These are phyloP conservation scores for Platismatia glauca DNA, from an alignment of 495 filamentous ascomycete species.

Conservation along the genomic window DNA sequence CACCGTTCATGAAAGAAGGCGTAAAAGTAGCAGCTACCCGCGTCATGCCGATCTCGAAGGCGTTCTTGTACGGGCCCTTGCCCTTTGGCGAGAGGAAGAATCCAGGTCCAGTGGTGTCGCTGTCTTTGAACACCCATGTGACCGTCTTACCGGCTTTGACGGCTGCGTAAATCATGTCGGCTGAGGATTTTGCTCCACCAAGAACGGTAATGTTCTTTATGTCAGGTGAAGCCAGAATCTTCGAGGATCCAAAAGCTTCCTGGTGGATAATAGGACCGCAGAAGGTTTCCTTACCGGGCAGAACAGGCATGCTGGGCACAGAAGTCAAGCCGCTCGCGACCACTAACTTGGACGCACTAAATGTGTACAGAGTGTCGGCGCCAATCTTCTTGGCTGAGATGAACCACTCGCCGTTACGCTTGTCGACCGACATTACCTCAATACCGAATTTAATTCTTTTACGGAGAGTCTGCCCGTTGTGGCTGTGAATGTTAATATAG, in stretches of 20 bases:
- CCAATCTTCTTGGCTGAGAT: constrained; percentile 12
- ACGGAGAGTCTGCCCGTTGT: constrained; percentile 26
- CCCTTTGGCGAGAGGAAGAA: too few species aligned
- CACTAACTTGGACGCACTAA: constrained; percentile 30
- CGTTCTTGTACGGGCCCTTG: constrained; percentile 27
- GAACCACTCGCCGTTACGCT: constrained; percentile 26
- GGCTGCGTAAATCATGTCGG: constrained; percentile 35
- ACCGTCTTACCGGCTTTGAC: constrained; percentile 33
- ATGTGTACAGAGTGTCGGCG: too few species aligned
- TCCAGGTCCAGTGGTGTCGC: constrained; percentile 26
- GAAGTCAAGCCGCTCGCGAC: constrained; percentile 34
- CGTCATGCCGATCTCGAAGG: not conserved
- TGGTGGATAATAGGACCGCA: constrained; percentile 33
- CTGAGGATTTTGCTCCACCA: constrained; percentile 38
- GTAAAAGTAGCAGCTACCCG: too few species aligned
- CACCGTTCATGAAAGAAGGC: too few species aligned
- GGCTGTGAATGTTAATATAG: constrained; percentile 31
- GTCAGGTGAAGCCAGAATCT: constrained; percentile 15
- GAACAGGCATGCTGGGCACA: constrained; percentile 30
- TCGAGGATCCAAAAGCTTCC: constrained; percentile 32
- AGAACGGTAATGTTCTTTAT: constrained; percentile 27
- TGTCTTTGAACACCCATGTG: constrained; percentile 35
- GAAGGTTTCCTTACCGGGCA: constrained; percentile 28
- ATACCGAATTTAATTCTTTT: constrained; percentile 28
- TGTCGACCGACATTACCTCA: constrained; percentile 27